Evolutionary conservation across 148 eudicot genomes (phyloP).

Genomic region (Vaccinium darrowii): DNA sequence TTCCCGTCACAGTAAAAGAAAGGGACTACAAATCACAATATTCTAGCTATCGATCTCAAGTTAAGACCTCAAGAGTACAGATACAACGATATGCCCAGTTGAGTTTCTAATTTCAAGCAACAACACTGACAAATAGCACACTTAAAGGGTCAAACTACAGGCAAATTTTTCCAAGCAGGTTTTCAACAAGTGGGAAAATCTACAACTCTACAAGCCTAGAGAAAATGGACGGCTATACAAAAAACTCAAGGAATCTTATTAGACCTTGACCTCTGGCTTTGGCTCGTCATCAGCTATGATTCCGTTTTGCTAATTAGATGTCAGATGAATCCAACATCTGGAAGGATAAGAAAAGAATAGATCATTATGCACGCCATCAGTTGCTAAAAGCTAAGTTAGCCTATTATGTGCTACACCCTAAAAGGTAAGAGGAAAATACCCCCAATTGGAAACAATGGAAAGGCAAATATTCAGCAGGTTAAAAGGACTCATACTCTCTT

Average conservation of each 20-base stretch:
- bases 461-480: background rate
- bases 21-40: background rate
- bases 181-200: background rate
- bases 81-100: background rate
- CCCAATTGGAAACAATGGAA: background rate
- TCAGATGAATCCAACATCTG: background rate
- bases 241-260: background rate
- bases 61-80: background rate
- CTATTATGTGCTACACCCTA: background rate
- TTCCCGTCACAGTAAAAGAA: background rate
- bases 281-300: background rate
- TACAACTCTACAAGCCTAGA: background rate
- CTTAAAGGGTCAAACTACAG: background rate
- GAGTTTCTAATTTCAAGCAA: background rate
- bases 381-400: background rate
- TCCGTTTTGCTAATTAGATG: background rate
- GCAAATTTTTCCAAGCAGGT: background rate
- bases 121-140: background rate
- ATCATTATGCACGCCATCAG: background rate
- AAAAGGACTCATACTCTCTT: background rate
- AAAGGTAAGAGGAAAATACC: background rate
- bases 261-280: background rate
- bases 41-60: background rate
- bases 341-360: background rate
- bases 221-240: background rate